Conservation (phyloP, 1,284 basidiomycete genomes). For the Ganoderma sp. region DNA sequence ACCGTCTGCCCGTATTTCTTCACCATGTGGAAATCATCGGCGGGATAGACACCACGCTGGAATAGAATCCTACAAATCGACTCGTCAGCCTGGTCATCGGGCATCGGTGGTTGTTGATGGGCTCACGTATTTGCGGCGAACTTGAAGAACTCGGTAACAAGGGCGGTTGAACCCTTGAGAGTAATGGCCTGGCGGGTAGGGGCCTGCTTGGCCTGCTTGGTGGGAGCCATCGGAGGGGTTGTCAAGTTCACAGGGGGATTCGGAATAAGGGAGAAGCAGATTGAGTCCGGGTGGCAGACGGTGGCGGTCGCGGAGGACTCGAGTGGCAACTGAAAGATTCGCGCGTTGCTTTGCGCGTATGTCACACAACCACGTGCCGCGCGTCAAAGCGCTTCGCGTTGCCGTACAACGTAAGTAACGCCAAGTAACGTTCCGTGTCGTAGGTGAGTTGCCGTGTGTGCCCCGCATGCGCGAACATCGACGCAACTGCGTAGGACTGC, state of each 20-base stretch:
- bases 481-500: background rate
- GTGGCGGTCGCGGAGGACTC: background rate
- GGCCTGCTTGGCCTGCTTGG: slow-evolving; percentile 75
- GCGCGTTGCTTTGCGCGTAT: slow-evolving; percentile 29
- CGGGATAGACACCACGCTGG: slow-evolving; percentile 96
- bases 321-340: slow-evolving; percentile 24
- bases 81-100: slow-evolving; percentile 1
- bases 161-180: slow-evolving; percentile 91
- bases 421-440: too few species aligned
- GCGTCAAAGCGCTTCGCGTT: slow-evolving; percentile 19
- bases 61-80: slow-evolving; percentile 80
- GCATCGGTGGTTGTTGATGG: background rate
- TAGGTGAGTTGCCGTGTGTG: too few species aligned
- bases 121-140: slow-evolving; percentile 93
- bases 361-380: slow-evolving; percentile 33
- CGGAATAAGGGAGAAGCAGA: background rate
- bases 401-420: background rate
- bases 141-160: slow-evolving; percentile 99
- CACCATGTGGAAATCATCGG: slow-evolving; percentile 99
- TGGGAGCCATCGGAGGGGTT: slow-evolving; percentile 44
- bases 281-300: slow-evolving; percentile 5
- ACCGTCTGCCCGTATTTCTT: slow-evolving; percentile 99
- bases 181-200: slow-evolving; percentile 81
- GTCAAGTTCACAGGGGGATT: slow-evolving; percentile 3
- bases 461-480: background rate